These are phyloP conservation scores for Sarocladium kiliense DNA, from an alignment of 2,329 filamentous ascomycete species.

Conservation along the genomic window DNA sequence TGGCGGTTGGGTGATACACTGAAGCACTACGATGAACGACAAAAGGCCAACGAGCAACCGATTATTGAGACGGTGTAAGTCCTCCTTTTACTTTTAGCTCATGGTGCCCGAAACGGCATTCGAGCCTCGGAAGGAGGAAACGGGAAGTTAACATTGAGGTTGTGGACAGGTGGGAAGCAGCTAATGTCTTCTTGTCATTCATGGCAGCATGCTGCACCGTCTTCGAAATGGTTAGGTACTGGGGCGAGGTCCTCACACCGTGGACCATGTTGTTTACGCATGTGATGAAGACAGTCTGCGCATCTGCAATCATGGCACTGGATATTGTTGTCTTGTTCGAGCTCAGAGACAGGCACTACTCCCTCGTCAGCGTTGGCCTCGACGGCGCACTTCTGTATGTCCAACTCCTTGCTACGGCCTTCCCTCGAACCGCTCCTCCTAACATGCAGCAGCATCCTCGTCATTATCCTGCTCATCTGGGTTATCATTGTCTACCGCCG, in stretches of 20 bases:
- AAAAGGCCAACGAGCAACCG: constrained; percentile 33
- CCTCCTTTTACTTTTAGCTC: no score
- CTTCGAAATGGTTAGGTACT: constrained; percentile 40
- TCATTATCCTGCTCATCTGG: constrained; percentile 40
- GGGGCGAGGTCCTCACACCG: constrained; percentile 47
- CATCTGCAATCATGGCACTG: constrained; percentile 41
- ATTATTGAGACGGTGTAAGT: constrained; percentile 47
- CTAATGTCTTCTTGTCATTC: constrained; percentile 45
- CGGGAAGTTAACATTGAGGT: neutral
- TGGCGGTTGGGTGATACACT: constrained; percentile 46
- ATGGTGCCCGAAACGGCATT: no score
- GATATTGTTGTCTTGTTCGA: constrained; percentile 47
- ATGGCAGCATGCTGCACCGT: constrained; percentile 41
- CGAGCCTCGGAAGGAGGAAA: no score
- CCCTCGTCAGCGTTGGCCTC: constrained; percentile 35
- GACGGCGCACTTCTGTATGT: constrained; percentile 42
- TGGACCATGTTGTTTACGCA: constrained; percentile 49
- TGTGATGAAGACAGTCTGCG: constrained; percentile 43
- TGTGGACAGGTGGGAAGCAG: constrained; percentile 45
- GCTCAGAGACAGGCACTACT: constrained; percentile 40
- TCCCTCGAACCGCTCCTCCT: neutral
- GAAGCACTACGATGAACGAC: constrained; percentile 34
- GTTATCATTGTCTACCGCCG: constrained; percentile 42
- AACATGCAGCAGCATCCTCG: constrained; percentile 29
- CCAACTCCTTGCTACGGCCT: constrained; percentile 1